Evolutionary conservation across 768 basidiomycete species (phyloP).

Genomic region (Leucogyrophana mollusca): DNA sequence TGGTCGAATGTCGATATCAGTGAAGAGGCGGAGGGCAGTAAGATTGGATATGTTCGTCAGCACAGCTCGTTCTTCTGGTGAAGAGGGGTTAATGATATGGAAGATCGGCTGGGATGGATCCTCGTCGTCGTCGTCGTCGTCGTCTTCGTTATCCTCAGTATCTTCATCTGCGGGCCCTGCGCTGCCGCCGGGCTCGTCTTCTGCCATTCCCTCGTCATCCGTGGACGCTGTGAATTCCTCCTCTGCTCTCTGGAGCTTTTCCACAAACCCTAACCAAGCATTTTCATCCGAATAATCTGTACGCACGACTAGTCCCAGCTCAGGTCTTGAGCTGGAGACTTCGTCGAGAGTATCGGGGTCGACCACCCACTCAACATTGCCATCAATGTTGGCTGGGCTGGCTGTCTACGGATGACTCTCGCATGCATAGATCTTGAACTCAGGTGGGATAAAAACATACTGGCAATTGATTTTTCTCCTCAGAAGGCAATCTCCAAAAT

Average conservation of each 20-base stretch:
- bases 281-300: constrained; percentile 69
- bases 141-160: constrained; percentile 23
- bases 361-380: constrained; percentile 19
- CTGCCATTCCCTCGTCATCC: constrained; percentile 22
- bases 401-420: neutral
- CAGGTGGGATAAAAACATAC: constrained; percentile 6
- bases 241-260: constrained; percentile 52
- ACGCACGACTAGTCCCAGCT: constrained; percentile 65
- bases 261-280: constrained; percentile 59
- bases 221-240: constrained; percentile 45
- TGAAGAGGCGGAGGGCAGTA: constrained; percentile 62
- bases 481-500: constrained; percentile 41
- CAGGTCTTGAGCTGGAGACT: constrained; percentile 41
- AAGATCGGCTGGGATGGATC: constrained; percentile 50
- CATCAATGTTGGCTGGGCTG: constrained; percentile 1
- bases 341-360: constrained; percentile 60
- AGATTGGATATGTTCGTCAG: constrained; percentile 62
- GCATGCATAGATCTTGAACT: neutral
- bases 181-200: constrained; percentile 9
- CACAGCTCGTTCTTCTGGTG: constrained; percentile 37
- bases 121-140: constrained; percentile 34
- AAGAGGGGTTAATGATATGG: constrained; percentile 47
- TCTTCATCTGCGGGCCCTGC: constrained; percentile 17
- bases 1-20: constrained; percentile 64
- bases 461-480: constrained; percentile 16